Evolutionary conservation across 2,329 filamentous ascomycete genomes (phyloP).

Genomic region (Fulvia fulva): DNA sequence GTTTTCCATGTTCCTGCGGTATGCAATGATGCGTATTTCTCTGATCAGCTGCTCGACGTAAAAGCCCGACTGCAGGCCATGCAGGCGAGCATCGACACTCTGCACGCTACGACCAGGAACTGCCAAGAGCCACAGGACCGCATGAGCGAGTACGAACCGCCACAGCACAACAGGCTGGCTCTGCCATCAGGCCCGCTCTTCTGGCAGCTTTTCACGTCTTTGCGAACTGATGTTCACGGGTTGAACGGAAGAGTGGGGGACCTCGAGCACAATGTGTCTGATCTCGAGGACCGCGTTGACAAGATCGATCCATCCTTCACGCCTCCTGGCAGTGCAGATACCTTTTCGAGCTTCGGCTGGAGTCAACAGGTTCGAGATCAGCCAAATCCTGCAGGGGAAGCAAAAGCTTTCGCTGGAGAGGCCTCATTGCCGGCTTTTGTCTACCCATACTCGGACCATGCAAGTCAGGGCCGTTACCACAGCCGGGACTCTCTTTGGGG

Average conservation of each 20-base stretch:
- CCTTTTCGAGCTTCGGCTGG: not conserved
- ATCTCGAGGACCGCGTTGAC: slow-evolving; percentile 25
- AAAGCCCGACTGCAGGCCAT: slow-evolving; percentile 14
- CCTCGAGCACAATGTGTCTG: slow-evolving; percentile 21
- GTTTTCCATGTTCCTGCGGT: not conserved
- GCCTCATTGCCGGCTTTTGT: not conserved
- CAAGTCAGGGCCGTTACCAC: not conserved
- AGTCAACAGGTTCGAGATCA: not conserved
- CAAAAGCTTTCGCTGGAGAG: not conserved
- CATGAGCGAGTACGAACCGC: not conserved
- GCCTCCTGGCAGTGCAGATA: slow-evolving; percentile 16
- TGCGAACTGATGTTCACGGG: slow-evolving; percentile 19
- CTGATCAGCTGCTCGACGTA: slow-evolving; percentile 11
- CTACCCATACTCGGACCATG: not conserved
- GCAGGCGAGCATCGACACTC: slow-evolving; percentile 7
- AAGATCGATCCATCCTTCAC: slow-evolving; percentile 18
- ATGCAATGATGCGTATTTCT: slow-evolving; percentile 9
- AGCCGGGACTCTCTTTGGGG: not conserved
- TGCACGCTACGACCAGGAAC: not conserved
- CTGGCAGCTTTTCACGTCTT: slow-evolving; percentile 23
- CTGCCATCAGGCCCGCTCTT: slow-evolving; percentile 22
- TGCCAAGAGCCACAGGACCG: not conserved
- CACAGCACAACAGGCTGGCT: slow-evolving; percentile 5
- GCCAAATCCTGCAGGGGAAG: not conserved
- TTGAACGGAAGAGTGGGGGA: slow-evolving; percentile 15